Evolutionary conservation across 2,329 filamentous ascomycete species (phyloP).

Genomic region (Aulographum hederae): DNA sequence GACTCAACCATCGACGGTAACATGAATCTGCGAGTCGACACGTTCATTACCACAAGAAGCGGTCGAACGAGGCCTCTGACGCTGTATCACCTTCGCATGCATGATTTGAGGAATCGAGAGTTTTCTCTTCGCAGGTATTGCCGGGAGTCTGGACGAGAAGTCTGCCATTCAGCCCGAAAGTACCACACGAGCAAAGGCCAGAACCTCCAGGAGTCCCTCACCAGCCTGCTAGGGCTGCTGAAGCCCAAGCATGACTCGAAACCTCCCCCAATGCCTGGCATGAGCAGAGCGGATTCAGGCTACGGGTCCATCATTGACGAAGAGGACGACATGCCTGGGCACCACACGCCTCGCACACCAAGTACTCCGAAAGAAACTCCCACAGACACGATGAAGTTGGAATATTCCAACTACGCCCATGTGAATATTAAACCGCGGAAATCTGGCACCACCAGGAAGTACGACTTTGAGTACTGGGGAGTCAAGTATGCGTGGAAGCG

Average conservation of each 20-base stretch:
- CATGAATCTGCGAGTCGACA: slow-evolving; percentile 89
- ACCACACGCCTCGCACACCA: background rate
- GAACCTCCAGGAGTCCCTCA: slow-evolving; percentile 38
- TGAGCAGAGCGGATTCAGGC: slow-evolving; percentile 40
- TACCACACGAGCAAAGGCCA: slow-evolving; percentile 25
- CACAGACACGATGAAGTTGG: slow-evolving; percentile 69
- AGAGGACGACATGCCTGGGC: slow-evolving; percentile 4
- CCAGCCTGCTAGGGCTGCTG: slow-evolving; percentile 33
- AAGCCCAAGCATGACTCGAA: slow-evolving; percentile 28
- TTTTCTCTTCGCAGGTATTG: slow-evolving; percentile 87
- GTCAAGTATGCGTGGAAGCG: slow-evolving; percentile 71
- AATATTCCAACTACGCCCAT: slow-evolving; percentile 95
- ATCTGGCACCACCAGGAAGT: slow-evolving; percentile 43
- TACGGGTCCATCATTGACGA: slow-evolving; percentile 29
- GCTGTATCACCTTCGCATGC: slow-evolving; percentile 89
- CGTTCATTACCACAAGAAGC: slow-evolving; percentile 39
- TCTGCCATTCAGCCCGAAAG: slow-evolving; percentile 34
- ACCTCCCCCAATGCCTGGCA: slow-evolving; percentile 28
- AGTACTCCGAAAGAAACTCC: background rate
- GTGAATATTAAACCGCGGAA: slow-evolving; percentile 62
- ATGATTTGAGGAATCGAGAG: slow-evolving; percentile 68
- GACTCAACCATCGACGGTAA: slow-evolving; percentile 82
- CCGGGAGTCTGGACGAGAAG: slow-evolving; percentile 79
- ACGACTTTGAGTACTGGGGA: slow-evolving; percentile 92
- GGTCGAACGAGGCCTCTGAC: slow-evolving; percentile 46